Evolutionary conservation across 306 rosid genomes (phyloP).

Genomic region (Inga leiocalycina): DNA sequence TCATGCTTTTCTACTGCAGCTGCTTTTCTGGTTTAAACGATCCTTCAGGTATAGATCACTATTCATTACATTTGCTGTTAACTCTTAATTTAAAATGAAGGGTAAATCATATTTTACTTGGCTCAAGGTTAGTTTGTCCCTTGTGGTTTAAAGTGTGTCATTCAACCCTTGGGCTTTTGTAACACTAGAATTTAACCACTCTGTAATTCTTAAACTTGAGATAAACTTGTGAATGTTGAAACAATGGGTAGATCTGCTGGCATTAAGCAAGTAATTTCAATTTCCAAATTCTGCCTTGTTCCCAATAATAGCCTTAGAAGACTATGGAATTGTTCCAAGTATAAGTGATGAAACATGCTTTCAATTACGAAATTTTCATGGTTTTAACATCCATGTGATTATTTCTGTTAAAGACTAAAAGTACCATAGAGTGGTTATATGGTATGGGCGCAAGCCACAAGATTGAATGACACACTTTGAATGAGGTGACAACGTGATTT

Average conservation of each 20-base stretch:
- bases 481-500: not conserved
- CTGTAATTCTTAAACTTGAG: not conserved
- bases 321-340: not conserved
- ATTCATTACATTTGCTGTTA: conserved; percentile 19
- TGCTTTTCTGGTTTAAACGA: conserved; percentile 93
- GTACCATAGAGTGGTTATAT: not conserved
- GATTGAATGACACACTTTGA: not conserved
- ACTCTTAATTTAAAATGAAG: conserved; percentile 11
- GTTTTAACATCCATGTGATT: not conserved
- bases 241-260: not conserved
- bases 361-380: not conserved
- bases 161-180: not conserved
- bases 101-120: not conserved
- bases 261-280: not conserved
- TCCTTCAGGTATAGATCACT: conserved; percentile 74
- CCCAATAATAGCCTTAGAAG: not conserved
- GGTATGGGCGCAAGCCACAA: too few relatives aligned
- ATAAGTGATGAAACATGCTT: not conserved
- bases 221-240: not conserved
- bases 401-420: not conserved
- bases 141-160: not conserved
- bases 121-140: not conserved
- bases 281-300: not conserved
- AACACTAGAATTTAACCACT: not conserved
- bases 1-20: conserved; percentile 87